These are phyloP conservation scores for Cutaneotrichosporon dermatis DNA, from an alignment of 1,284 basidiomycete species.

Conservation along the genomic window DNA sequence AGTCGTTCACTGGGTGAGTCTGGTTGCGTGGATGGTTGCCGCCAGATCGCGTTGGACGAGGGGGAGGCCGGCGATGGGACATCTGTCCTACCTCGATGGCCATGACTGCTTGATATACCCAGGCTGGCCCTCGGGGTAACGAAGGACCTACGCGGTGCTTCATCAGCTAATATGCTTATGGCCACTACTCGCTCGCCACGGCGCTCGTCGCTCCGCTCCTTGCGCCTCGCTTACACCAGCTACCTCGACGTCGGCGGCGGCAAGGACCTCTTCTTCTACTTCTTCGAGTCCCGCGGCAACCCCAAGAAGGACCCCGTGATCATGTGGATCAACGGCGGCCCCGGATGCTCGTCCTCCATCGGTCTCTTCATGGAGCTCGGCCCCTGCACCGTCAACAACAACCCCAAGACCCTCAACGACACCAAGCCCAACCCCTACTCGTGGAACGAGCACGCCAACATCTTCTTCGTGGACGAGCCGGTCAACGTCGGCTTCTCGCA, in stretches of 20 bases:
- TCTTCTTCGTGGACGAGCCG: constrained; percentile 48
- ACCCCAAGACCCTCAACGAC: constrained; percentile 44
- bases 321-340: constrained; percentile 51
- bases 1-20: constrained; percentile 38
- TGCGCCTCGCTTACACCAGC: constrained; percentile 31
- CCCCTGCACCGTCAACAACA: constrained; percentile 45
- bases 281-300: constrained; percentile 69
- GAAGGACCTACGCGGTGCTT: too few relatives aligned
- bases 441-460: constrained; percentile 51
- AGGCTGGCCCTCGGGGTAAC: too few relatives aligned
- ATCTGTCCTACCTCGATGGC: too few relatives aligned
- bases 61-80: too few relatives aligned
- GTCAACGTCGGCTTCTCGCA: constrained; percentile 66
- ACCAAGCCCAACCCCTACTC: constrained; percentile 49
- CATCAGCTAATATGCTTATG: too few relatives aligned
- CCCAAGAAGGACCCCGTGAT: constrained; percentile 56
- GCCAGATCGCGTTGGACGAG: too few relatives aligned
- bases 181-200: too few relatives aligned
- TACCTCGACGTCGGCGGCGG: constrained; percentile 64
- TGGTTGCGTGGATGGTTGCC: background rate
- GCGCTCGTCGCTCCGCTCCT: too few relatives aligned
- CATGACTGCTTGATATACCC: too few relatives aligned
- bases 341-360: constrained; percentile 50
- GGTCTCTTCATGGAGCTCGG: constrained; percentile 55
- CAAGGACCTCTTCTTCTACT: constrained; percentile 74